Evolutionary conservation across 1,284 basidiomycete genomes (phyloP), one percentile per base, ranked within the genome.

Genomic region (Austropuccinia psidii): DNA sequence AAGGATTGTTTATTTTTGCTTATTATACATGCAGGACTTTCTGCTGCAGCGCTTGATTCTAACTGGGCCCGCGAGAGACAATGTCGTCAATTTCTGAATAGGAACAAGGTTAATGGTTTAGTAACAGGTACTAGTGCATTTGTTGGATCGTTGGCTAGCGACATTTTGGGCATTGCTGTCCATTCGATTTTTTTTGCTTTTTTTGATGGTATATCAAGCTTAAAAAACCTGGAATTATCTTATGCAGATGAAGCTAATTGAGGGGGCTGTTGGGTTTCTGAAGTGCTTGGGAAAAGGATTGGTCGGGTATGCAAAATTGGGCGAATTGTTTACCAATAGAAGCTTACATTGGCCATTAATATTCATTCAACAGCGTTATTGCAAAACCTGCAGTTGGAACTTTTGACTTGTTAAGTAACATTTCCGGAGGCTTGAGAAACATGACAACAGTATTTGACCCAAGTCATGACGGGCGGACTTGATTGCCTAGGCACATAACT

Each of bases 401-500:
- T 1, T 95, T 98, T 79, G 96, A 99, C 82, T 86, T 98, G 52
- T 90, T 94, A 3, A 90, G 93, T 35, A 98, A 95, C 78, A 88
- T 98, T 31, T 72, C 39, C 58, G 29, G 77, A 89, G 90, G 90
- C 33, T 93, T 98, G 76, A 87, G 96, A 49, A 99, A 99, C 79
- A 98, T 96, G 0, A 98, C 96, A 0, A 98, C 93, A 2, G 95
- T 98, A 1, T 98, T 98, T 77, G 96, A 98, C 79, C 90, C 88
- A 76, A 90, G 90, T 57, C 89, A 90, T 65, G 86, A 94, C 72
- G 95, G 98, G 78, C 88, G 94, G 21, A 87, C 91, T 29, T 86
- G 96, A 77, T 82, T 93, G 85, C 95, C 96, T 33, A 87, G 96
- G 66, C 90, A 90, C 77, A 87, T 93, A 54, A 88, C 93, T 15